These are phyloP conservation scores for Mortierella antarctica DNA, from an alignment of 192 early-diverging fungal species.

Conservation along the genomic window DNA sequence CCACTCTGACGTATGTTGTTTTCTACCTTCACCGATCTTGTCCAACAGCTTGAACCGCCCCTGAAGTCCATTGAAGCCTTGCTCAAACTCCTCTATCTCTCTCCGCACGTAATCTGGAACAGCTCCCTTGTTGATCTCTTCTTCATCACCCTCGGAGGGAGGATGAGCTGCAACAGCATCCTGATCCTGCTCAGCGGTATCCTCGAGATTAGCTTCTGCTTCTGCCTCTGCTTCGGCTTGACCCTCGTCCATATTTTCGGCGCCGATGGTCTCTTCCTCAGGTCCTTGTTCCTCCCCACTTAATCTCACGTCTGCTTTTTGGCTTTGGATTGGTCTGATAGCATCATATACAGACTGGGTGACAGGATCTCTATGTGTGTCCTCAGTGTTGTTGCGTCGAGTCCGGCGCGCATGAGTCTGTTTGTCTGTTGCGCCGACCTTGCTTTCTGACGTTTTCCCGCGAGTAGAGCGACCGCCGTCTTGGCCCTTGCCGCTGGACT, in stretches of 20 bases:
- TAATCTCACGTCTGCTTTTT: too few relatives aligned
- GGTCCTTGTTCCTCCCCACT: not conserved
- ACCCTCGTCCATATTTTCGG: not conserved
- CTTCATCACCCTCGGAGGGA: not conserved
- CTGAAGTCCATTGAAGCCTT: constrained; percentile 64
- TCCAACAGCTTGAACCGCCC: constrained; percentile 74
- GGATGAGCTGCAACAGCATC: not conserved
- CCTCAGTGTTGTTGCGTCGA: too few relatives aligned
- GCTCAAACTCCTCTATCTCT: constrained; percentile 68
- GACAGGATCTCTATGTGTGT: too few relatives aligned
- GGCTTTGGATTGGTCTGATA: too few relatives aligned
- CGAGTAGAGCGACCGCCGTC: too few relatives aligned
- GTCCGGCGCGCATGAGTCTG: too few relatives aligned
- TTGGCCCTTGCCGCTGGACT: too few relatives aligned
- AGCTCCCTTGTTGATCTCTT: not conserved
- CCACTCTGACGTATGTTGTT: not conserved
- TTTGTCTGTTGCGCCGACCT: too few relatives aligned
- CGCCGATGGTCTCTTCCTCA: not conserved
- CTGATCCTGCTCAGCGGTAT: not conserved
- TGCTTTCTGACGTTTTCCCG: too few relatives aligned
- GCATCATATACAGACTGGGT: too few relatives aligned
- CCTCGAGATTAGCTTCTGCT: not conserved
- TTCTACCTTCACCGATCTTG: constrained; percentile 84
- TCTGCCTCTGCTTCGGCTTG: not conserved
- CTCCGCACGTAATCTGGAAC: constrained; percentile 54